Evolutionary conservation across 2,329 filamentous ascomycete genomes (phyloP), one percentile per base, ranked within the genome.

Genomic region (Albophoma yamanashiensis): DNA sequence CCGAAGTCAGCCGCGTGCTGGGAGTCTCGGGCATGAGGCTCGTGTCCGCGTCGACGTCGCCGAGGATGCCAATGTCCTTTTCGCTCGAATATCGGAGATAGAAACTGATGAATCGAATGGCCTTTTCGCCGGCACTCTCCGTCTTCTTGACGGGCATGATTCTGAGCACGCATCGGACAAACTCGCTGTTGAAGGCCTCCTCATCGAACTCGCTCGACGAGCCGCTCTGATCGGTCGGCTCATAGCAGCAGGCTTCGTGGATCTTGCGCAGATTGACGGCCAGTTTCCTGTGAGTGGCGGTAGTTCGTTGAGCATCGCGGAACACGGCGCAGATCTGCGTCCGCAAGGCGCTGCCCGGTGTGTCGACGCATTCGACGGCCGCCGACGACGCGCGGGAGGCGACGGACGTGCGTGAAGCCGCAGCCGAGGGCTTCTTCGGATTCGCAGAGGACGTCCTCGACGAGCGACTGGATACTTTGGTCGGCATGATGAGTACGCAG

Each of bases 81-180:
- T 87, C 84, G 67, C 82, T 83, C 27, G 84, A 81, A 69, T 92
- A 84, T 64, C 86, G 86, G 67, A 99, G 76, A 73, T 96, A 99
- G 47, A 91, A 78, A n/a, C 90, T 91, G 63, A 95, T 76, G 71
- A 99, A 99, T 55, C 89, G 85, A 61, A 97, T 84, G 20, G 89
- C 83, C 67, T 90, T 87, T 72, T 97, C 93, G 31, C 92, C 94
- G 2, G 90, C 92, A 17, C 84, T 81, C 75, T 99, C 94, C 43
- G 89, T 88, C 79, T 97, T 97, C 79, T 93, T 96, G 61, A 97
- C 87, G 1, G 88, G 84, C 78, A 99, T 84, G 57, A 93, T 82
- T 59, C 92, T 83, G 66, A 95, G 74, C 31, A 96, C 82, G 70
- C 92, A 97, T 69, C 94, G 83, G 60, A 87, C 82, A 60, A 97